Conservation (phyloP, 805 yeast genomes). For the Candida chauliodis region DNA sequence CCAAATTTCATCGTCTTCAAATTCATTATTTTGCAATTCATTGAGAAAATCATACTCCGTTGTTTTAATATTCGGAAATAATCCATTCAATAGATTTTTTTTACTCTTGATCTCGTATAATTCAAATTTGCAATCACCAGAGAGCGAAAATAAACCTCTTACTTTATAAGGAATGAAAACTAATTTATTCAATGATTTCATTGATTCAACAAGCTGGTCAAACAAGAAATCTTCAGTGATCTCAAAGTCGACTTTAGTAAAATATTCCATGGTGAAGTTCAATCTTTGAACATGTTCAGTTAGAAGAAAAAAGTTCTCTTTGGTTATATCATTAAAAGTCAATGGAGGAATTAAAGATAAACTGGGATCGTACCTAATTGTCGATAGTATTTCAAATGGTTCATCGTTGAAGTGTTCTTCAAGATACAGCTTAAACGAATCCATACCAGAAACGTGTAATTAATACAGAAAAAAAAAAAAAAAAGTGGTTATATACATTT, state of each 20-base stretch:
- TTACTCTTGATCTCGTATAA: constrained; percentile 24
- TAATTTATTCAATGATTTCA: constrained; percentile 19
- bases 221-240: constrained; percentile 43
- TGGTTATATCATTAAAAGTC: constrained; percentile 20
- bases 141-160: constrained; percentile 26
- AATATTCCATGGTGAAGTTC: constrained; percentile 49
- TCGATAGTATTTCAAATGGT: constrained; percentile 59
- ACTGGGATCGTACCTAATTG: constrained; percentile 73
- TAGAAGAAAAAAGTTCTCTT: constrained; percentile 53
- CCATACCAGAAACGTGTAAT: neutral
- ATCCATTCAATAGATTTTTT: constrained; percentile 28
- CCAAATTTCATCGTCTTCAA: constrained; percentile 35
- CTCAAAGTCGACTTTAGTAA: constrained; percentile 36
- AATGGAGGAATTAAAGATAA: constrained; percentile 29
- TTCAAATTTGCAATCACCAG: constrained; percentile 30
- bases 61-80: constrained; percentile 9
- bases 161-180: constrained; percentile 28
- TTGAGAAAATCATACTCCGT: constrained; percentile 1
- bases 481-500: constrained; percentile 11
- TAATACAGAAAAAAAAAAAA: neutral
- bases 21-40: constrained; percentile 1
- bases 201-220: constrained; percentile 22
- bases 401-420: constrained; percentile 9
- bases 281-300: constrained; percentile 63
- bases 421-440: constrained; percentile 3